Evolutionary conservation across 805 yeast genomes (phyloP), one percentile per base, ranked within the genome.

Genomic region (Spathaspora passalidarum): DNA sequence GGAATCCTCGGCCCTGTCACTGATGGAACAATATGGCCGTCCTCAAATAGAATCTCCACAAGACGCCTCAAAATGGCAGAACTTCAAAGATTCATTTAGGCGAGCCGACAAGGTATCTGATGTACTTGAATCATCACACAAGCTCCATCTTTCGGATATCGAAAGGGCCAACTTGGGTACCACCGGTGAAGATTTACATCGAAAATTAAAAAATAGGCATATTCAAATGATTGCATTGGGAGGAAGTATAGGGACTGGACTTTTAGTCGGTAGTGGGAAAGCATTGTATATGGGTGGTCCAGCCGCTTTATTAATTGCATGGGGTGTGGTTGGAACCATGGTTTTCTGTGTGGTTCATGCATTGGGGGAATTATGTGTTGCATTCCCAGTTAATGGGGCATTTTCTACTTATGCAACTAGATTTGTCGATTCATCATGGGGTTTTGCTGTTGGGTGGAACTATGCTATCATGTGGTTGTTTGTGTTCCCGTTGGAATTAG

Each of bases 181-280:
- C 16, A 52, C 56, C 22, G 50, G 47, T 82, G 52, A 62, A 41
- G 73, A 70, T 6, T 64, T 70, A 68, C 66, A 65, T 37, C 62
- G 79, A 52, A 69, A 73, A 29, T 64, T 78, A 48, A 69, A 69
- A 49, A 54, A 58, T 45, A 69, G 81, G 57, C 81, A 78, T 46
- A 66, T 78, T 46, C 85, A 80, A 61, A 78, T 82, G 82, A 79
- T 82, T 49, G 84, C 88, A 32, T 74, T 84, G 45, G 89, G 87
- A 45, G 87, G 88, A 52, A 76, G 84, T 50, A 79, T 84, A 47
- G 88, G 90, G 57, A 82, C 88, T 8, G 81, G 80, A 38, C 61
- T 76, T 42, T 69, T 76, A 50, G 68, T 72, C 26, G 78, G 79
- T 23, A 64, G 76, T 16, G 81, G 81, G 32, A 62, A 69, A 17